A percentile compares a stretch with the other conserved stretches of the same genome.
These are phyloP conservation scores for Rachicladosporium sp. DNA, from an alignment of 2,329 filamentous ascomycete genomes.

Conservation along the genomic window DNA sequence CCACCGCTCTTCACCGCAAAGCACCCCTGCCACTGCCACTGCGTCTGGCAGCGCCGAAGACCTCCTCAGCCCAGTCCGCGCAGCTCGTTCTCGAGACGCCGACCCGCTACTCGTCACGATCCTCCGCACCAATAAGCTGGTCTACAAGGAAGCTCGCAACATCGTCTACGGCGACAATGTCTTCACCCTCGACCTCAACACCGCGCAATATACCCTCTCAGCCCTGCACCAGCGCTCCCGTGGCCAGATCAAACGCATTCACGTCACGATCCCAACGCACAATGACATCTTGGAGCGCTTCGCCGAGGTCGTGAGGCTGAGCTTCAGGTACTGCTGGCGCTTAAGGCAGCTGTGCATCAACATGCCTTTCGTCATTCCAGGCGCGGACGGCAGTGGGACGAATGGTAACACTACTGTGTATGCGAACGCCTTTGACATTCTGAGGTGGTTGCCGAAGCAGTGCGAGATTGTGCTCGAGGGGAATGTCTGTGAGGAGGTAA, in stretches of 20 bases:
- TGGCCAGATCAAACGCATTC: conserved; percentile 31
- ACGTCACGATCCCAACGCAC: conserved; percentile 33
- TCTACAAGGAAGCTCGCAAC: conserved; percentile 29
- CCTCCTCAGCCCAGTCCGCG: neutral
- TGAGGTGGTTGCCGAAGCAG: conserved; percentile 33
- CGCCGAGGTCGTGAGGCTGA: conserved; percentile 33
- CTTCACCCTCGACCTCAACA: conserved; percentile 28
- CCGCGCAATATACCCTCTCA: conserved; percentile 26
- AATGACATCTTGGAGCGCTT: conserved; percentile 36
- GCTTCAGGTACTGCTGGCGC: conserved; percentile 34
- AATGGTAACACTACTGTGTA: conserved; percentile 31
- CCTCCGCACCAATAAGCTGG: conserved; percentile 27
- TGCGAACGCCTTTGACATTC: conserved; percentile 35
- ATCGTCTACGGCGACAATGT: conserved; percentile 30
- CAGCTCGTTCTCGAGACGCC: conserved; percentile 13
- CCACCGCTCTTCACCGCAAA: too few species aligned
- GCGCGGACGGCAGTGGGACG: conserved; percentile 19
- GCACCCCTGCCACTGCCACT: too few species aligned
- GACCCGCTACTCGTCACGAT: conserved; percentile 28
- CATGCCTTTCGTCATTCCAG: conserved; percentile 23
- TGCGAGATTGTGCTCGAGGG: conserved; percentile 30
- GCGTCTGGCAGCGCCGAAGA: too few species aligned
- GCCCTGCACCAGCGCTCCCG: conserved; percentile 31
- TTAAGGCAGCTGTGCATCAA: conserved; percentile 30
- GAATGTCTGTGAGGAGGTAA: conserved; percentile 27